phyloP scores from a whole-genome alignment of 371 early-diverging fungal species.

The Mucor lusitanicus region DNA sequence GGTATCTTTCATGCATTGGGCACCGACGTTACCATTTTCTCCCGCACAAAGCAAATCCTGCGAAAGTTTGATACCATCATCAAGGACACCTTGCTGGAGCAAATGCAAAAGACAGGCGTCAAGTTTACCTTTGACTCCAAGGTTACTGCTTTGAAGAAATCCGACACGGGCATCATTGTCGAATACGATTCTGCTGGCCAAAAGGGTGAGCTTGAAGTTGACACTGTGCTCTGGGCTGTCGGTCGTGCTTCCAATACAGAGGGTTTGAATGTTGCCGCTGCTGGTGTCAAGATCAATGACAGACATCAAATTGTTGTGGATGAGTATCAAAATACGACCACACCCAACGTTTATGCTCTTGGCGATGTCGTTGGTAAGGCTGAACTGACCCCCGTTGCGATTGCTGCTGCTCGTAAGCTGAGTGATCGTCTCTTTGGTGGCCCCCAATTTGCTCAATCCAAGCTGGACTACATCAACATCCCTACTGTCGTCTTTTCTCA shows the following conservation, averaged over 20 bases:
- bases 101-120: constrained; percentile 71
- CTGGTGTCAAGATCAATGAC: constrained; percentile 65
- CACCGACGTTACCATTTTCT: constrained; percentile 79
- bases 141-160: constrained; percentile 36
- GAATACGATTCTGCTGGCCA: constrained; percentile 47
- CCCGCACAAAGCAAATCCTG: constrained; percentile 81
- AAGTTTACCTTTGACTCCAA: constrained; percentile 69
- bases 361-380: constrained; percentile 94
- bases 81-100: constrained; percentile 73
- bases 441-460: constrained; percentile 64
- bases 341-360: constrained; percentile 78
- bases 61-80: constrained; percentile 88
- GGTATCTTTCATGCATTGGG: constrained; percentile 91
- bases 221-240: constrained; percentile 81
- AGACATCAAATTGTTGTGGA: constrained; percentile 78
- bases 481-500: constrained; percentile 94
- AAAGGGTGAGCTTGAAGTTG: constrained; percentile 52
- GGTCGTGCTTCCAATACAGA: constrained; percentile 72
- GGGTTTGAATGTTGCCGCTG: constrained; percentile 65
- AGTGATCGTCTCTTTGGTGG: constrained; percentile 90
- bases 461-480: constrained; percentile 89
- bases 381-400: constrained; percentile 92
- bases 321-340: constrained; percentile 88
- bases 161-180: constrained; percentile 36
- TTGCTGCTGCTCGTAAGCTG: constrained; percentile 92